phyloP scores from a whole-genome alignment of 2,329 filamentous ascomycete species.

The Thelonectria olida region DNA sequence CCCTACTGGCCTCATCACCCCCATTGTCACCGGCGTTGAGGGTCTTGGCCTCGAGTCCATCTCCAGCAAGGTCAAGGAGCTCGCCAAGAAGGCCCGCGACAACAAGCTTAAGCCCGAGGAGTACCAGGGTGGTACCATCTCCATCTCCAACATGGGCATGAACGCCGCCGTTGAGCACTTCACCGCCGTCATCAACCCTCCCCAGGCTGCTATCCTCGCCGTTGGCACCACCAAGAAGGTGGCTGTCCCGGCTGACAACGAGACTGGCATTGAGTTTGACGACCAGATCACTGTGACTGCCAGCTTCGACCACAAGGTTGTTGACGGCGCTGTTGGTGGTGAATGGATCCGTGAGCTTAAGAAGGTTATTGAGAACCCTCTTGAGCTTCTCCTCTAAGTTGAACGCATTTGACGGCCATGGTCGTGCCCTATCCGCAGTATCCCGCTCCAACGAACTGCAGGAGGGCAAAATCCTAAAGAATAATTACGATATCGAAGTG shows the following conservation, averaged over 20 bases:
- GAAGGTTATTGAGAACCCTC: conserved; percentile 96
- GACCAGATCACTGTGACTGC: conserved; percentile 95
- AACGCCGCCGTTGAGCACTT: conserved; percentile 96
- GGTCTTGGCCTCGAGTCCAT: conserved; percentile 88
- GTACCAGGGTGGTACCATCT: conserved; percentile 98
- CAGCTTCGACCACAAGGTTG: conserved; percentile 99
- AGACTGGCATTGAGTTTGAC: conserved; percentile 94
- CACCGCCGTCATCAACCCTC: conserved; percentile 98
- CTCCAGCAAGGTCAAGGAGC: conserved; percentile 90
- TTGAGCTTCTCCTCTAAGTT: conserved; percentile 87
- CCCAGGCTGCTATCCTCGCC: conserved; percentile 93
- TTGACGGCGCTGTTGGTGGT: conserved; percentile 94
- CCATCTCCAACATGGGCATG: conserved; percentile 99
- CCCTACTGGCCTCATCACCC: conserved; percentile 93
- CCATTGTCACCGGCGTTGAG: conserved; percentile 92
- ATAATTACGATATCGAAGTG: conserved; percentile 27
- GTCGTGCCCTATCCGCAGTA: conserved; percentile 9
- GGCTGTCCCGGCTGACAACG: conserved; percentile 83
- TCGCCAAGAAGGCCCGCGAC: conserved; percentile 94
- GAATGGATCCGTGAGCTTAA: conserved; percentile 98
- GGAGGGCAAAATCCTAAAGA: conserved; percentile 20
- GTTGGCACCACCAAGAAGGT: conserved; percentile 98
- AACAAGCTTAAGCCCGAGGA: conserved; percentile 99
- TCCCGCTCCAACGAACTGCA: not conserved
- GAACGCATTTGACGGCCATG: conserved; percentile 9